These are phyloP conservation scores for Pseudogymnoascus sp. DNA, from an alignment of 2,329 filamentous ascomycete genomes.

Conservation along the genomic window DNA sequence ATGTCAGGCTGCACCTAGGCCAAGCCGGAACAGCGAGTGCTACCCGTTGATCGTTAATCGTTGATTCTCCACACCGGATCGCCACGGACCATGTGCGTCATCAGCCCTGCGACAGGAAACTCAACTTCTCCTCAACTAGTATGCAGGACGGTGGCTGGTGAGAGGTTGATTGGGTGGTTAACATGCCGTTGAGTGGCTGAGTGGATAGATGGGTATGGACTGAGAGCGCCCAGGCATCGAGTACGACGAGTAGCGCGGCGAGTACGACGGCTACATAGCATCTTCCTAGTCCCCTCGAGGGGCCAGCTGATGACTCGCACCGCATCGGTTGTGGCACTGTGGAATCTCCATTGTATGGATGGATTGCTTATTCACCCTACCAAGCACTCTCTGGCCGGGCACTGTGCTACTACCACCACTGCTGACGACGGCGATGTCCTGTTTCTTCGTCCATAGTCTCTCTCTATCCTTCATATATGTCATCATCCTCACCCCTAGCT, in stretches of 20 bases:
- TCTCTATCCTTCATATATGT: background rate
- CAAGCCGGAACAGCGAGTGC: background rate
- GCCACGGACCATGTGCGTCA: background rate
- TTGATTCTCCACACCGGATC: background rate
- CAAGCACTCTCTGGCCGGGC: background rate
- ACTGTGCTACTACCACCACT: background rate
- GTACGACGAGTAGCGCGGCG: background rate
- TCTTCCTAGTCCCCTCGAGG: background rate
- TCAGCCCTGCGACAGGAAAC: background rate
- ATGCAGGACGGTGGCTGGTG: background rate
- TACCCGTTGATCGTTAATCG: background rate
- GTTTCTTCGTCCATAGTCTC: background rate
- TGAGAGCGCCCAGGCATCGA: background rate
- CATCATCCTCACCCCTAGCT: background rate
- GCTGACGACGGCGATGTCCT: background rate
- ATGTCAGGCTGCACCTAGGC: background rate
- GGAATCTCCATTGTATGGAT: background rate
- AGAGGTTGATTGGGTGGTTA: background rate
- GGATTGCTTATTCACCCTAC: background rate
- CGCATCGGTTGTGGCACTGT: background rate
- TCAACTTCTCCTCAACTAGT: background rate
- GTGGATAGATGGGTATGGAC: background rate
- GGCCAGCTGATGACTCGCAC: conserved; percentile 5
- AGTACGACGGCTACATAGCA: background rate
- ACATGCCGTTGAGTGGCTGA: background rate